These are phyloP conservation scores for Coprinellus aureogranulatus DNA, from an alignment of 768 basidiomycete species.

Conservation along the genomic window DNA sequence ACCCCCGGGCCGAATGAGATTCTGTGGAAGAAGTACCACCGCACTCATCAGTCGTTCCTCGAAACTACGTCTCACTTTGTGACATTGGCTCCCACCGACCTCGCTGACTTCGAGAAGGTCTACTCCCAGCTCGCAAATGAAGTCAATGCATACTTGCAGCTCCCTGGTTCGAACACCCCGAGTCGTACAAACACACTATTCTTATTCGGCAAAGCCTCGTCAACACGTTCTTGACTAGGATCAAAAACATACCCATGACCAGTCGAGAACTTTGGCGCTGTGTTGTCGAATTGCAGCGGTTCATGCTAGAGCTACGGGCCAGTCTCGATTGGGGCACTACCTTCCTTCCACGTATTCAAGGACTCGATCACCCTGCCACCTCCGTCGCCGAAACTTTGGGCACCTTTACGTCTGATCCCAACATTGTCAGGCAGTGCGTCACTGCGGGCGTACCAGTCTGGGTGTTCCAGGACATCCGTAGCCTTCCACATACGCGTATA, in stretches of 20 bases:
- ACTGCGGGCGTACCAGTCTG: neutral
- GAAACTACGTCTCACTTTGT: too few relatives aligned
- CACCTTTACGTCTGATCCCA: neutral
- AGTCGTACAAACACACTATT: neutral
- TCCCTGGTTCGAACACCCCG: neutral
- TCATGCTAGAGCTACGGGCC: neutral
- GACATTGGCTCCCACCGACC: too few relatives aligned
- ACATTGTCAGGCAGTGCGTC: neutral
- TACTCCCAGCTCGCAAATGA: too few relatives aligned
- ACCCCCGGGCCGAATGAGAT: too few relatives aligned
- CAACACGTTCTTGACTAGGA: neutral
- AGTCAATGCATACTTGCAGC: too few relatives aligned
- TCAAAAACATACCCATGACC: neutral
- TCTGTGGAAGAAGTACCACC: too few relatives aligned
- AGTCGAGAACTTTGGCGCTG: neutral
- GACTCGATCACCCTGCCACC: neutral
- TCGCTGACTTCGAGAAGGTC: too few relatives aligned
- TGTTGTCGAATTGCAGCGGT: neutral
- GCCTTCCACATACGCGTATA: neutral
- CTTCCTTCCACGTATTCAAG: neutral
- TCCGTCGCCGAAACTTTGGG: neutral
- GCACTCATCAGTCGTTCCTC: too few relatives aligned
- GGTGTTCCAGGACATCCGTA: neutral
- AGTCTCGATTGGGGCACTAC: neutral
- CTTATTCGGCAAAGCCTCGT: neutral